Evolutionary conservation across 2,329 filamentous ascomycete genomes (phyloP).

Genomic region (Ceratocystis huliohia): DNA sequence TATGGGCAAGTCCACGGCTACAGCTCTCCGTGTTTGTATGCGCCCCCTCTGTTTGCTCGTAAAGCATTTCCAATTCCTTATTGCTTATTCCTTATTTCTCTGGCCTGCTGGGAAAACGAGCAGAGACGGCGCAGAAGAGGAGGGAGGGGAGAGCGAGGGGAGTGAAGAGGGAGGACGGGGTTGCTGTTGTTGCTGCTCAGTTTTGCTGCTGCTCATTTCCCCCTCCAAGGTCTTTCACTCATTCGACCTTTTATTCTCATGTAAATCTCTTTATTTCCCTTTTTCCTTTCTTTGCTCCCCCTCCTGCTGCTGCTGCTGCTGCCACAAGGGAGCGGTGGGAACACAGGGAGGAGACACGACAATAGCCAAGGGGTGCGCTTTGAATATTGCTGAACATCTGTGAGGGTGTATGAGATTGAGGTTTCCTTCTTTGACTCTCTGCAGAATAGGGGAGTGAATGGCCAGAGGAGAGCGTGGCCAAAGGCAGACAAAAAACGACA

Average conservation of each 20-base stretch:
- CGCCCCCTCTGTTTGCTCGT: neutral
- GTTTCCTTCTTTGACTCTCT: neutral
- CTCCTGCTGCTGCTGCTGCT: neutral
- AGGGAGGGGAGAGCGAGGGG: neutral
- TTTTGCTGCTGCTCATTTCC: neutral
- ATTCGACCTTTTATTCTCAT: neutral
- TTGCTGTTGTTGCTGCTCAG: neutral
- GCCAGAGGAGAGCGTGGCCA: too few relatives aligned
- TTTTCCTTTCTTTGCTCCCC: too few relatives aligned
- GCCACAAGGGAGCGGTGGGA: neutral
- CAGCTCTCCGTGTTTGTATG: neutral
- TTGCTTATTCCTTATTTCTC: neutral
- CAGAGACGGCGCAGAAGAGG: neutral
- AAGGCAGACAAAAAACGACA: neutral
- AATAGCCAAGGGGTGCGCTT: neutral
- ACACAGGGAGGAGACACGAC: neutral
- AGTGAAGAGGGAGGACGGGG: neutral
- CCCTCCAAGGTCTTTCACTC: neutral
- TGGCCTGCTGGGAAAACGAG: too few relatives aligned
- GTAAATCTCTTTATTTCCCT: neutral
- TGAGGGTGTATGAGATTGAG: neutral
- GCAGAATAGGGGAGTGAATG: neutral
- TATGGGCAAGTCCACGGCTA: neutral
- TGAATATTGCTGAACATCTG: neutral
- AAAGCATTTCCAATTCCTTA: neutral